Evolutionary conservation across 441 rosid genomes (phyloP).

Genomic region (Bocquillonia castaneifolia): DNA sequence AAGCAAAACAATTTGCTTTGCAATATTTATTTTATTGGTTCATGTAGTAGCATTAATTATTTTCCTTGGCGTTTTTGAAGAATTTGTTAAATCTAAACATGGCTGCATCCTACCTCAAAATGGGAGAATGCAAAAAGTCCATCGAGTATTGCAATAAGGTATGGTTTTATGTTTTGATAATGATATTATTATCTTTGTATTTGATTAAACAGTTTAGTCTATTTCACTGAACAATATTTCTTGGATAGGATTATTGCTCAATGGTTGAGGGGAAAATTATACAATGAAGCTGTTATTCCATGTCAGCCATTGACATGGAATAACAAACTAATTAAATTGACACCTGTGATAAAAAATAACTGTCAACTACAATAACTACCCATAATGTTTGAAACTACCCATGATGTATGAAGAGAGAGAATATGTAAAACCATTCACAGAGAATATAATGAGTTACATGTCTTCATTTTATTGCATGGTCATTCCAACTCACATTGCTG

Average conservation of each 20-base stretch:
- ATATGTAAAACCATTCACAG: no score
- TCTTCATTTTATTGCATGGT: no score
- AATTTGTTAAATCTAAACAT: conserved; percentile 76
- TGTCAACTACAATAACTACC: no score
- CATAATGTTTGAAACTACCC: no score
- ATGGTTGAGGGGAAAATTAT: no score
- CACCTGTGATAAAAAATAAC: no score
- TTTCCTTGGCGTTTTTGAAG: conserved; percentile 37
- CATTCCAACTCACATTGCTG: no score
- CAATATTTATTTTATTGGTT: not conserved
- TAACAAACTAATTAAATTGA: no score
- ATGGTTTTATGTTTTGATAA: not conserved
- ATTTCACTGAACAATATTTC: not conserved
- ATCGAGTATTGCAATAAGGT: conserved; percentile 91
- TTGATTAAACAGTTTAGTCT: not conserved
- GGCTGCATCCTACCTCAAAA: conserved; percentile 82
- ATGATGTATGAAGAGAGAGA: no score
- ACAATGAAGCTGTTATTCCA: no score
- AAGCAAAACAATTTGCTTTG: not conserved
- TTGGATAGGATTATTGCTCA: not conserved
- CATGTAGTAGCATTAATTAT: not conserved
- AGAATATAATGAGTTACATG: no score
- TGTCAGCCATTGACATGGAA: no score
- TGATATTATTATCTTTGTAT: not conserved
- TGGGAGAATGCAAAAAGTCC: conserved; percentile 86